These are phyloP conservation scores for Patellifolia procumbens DNA, from an alignment of 179 eudicot genomes.

Conservation along the genomic window DNA sequence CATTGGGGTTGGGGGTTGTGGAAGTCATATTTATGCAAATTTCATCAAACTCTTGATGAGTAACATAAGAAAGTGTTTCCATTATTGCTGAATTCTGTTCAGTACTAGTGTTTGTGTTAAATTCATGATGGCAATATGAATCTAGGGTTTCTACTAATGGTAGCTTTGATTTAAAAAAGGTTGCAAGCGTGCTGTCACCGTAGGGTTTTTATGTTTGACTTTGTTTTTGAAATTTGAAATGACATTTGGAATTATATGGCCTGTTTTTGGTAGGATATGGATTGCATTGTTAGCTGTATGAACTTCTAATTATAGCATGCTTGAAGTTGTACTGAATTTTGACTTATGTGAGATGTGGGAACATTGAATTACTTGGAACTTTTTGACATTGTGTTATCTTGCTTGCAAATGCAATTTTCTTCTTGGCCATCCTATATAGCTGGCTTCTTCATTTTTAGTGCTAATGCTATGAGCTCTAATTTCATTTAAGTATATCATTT, in stretches of 20 bases:
- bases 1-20: no score
- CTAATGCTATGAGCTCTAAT: no score
- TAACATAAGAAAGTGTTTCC: no score
- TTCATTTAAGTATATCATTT: no score
- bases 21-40: no score
- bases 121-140: not conserved
- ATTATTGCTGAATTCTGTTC: not conserved
- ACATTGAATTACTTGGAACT: not conserved
- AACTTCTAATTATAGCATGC: not conserved
- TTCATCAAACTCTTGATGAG: no score
- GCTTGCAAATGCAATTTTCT: not conserved
- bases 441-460: conserved; percentile 9
- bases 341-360: not conserved
- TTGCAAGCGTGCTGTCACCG: not conserved
- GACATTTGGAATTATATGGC: not conserved
- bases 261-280: conserved; percentile 1
- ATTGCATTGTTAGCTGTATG: not conserved
- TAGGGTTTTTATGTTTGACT: not conserved
- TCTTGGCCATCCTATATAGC: not conserved
- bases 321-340: not conserved
- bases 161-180: not conserved
- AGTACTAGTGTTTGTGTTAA: not conserved
- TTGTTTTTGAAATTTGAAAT: not conserved
- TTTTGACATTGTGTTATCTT: not conserved
- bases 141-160: not conserved